Evolutionary conservation across 164 flowering plant genomes (phyloP).

Genomic region (Brasenia schreberi): DNA sequence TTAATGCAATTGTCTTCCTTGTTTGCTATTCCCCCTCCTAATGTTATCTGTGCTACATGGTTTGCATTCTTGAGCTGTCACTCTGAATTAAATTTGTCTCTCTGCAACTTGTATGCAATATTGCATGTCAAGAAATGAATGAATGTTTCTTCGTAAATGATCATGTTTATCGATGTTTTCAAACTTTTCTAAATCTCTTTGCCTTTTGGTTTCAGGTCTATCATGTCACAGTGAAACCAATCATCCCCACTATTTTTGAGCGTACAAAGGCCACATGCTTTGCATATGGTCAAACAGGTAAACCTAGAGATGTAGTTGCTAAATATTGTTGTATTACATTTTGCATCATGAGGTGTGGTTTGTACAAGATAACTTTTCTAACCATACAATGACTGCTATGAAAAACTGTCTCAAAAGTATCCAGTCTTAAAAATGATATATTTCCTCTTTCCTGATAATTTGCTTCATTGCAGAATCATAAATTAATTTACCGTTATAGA

Average conservation of each 20-base stretch:
- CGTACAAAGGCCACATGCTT: slow-evolving; percentile 97
- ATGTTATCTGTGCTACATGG: too few relatives aligned
- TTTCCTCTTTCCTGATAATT: too few relatives aligned
- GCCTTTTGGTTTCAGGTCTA: slow-evolving; percentile 42
- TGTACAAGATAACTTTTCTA: too few relatives aligned
- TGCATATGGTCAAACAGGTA: slow-evolving; percentile 99
- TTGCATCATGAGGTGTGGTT: too few relatives aligned
- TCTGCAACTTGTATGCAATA: neutral
- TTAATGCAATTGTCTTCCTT: neutral
- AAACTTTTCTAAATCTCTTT: neutral
- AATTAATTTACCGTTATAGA: too few relatives aligned
- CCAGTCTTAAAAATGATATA: too few relatives aligned
- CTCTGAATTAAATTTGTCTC: neutral
- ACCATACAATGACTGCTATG: too few relatives aligned
- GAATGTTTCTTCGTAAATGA: neutral
- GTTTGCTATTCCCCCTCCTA: neutral
- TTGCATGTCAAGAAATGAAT: neutral
- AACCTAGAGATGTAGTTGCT: neutral
- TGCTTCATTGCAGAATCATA: too few relatives aligned
- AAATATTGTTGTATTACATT: too few relatives aligned
- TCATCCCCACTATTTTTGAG: slow-evolving; percentile 85
- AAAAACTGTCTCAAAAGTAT: too few relatives aligned
- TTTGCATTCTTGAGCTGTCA: neutral
- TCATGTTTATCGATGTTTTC: slow-evolving; percentile 3
- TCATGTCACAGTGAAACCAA: slow-evolving; percentile 81